These are phyloP conservation scores for Cryptosporidium sp. DNA, from an alignment of 169 alveolate species.

Conservation along the genomic window DNA sequence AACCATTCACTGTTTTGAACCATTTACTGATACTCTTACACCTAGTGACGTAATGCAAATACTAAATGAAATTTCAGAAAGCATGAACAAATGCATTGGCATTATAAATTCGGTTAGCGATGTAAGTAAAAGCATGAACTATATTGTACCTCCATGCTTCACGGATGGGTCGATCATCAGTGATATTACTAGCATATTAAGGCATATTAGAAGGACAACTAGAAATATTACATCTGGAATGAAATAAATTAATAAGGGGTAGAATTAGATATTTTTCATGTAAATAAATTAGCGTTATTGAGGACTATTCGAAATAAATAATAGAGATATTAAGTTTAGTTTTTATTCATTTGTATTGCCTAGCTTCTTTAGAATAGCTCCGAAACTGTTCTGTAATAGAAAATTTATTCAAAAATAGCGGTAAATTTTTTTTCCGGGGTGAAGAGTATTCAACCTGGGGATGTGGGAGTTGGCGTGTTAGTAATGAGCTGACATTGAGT, in stretches of 20 bases:
- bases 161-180: conserved; percentile 14
- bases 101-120: not conserved
- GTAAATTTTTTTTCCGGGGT: conserved; percentile 17
- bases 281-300: not conserved
- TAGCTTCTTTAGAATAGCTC: not conserved
- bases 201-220: conserved; percentile 48
- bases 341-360: no score
- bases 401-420: not conserved
- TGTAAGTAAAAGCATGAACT: not conserved
- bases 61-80: conserved; percentile 36
- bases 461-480: not conserved
- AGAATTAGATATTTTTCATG: no score
- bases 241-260: not conserved
- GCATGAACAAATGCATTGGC: not conserved
- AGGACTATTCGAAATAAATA: not conserved
- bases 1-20: conserved; percentile 65
- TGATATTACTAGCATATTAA: conserved; percentile 39
- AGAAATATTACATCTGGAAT: conserved; percentile 30
- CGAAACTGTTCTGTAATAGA: no score
- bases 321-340: not conserved
- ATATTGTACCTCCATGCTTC: not conserved
- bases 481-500: conserved; percentile 21
- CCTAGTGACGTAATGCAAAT: conserved; percentile 35
- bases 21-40: conserved; percentile 49
- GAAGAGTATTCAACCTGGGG: conserved; percentile 16